Evolutionary conservation across 2,329 filamentous ascomycete genomes (phyloP).

Genomic region (Phoma sp.): DNA sequence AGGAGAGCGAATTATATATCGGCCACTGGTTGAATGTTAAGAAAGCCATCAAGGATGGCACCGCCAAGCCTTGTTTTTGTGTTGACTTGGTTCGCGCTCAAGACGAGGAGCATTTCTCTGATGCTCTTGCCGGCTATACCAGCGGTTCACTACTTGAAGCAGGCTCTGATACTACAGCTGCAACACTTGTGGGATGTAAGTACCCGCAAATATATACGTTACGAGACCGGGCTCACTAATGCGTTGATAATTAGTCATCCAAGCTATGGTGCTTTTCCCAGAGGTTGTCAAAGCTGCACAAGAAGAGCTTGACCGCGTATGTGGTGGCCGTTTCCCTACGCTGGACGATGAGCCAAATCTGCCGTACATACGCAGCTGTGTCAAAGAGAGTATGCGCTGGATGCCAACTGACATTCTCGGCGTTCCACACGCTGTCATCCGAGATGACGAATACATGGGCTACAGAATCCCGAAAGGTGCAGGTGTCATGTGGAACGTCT

Average conservation of each 20-base stretch:
- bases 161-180: slow-evolving; percentile 40
- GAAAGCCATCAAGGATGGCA: slow-evolving; percentile 11
- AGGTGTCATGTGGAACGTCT: slow-evolving; percentile 45
- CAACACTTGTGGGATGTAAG: slow-evolving; percentile 31
- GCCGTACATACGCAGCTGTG: slow-evolving; percentile 35
- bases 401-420: slow-evolving; percentile 36
- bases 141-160: slow-evolving; percentile 38
- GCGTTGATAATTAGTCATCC: slow-evolving; percentile 35
- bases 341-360: slow-evolving; percentile 34
- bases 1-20: slow-evolving; percentile 49
- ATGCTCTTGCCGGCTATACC: slow-evolving; percentile 32
- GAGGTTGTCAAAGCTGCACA: slow-evolving; percentile 31
- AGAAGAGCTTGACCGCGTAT: slow-evolving; percentile 39
- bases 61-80: slow-evolving; percentile 32
- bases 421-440: slow-evolving; percentile 33
- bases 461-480: slow-evolving; percentile 50
- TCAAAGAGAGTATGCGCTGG: slow-evolving; percentile 44
- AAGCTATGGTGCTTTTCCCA: slow-evolving; percentile 37
- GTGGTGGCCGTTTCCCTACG: slow-evolving; percentile 40
- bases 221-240: no score
- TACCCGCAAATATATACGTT: background rate
- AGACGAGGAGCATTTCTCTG: slow-evolving; percentile 28
- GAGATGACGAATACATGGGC: slow-evolving; percentile 42
- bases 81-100: slow-evolving; percentile 31
- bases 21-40: slow-evolving; percentile 35